phyloP scores from a whole-genome alignment of 2,329 filamentous ascomycete genomes.

The Talaromyces albobiverticillius region DNA sequence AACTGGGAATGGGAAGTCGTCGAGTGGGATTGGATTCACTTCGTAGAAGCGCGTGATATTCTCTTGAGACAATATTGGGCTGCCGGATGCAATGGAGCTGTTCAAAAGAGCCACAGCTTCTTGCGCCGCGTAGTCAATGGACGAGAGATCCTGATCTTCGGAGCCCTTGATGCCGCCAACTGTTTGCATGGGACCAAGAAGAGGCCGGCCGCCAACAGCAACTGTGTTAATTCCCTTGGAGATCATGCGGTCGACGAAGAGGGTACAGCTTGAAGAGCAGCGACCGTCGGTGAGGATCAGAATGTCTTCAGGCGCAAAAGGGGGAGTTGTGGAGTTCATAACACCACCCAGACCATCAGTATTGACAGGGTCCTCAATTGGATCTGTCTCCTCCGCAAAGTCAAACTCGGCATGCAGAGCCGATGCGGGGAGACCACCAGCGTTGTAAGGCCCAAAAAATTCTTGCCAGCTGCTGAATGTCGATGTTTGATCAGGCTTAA shows the following conservation, averaged over 20 bases:
- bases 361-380: conserved; percentile 20
- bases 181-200: conserved; percentile 53
- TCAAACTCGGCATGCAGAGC: conserved; percentile 26
- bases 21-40: conserved; percentile 6
- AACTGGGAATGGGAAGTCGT: not conserved
- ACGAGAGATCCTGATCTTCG: conserved; percentile 13
- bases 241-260: conserved; percentile 20
- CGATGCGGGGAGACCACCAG: conserved; percentile 20
- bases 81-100: not conserved
- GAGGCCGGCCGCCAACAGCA: conserved; percentile 56
- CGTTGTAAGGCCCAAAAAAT: conserved; percentile 39
- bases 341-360: conserved; percentile 23
- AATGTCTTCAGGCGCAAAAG: conserved; percentile 22
- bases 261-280: conserved; percentile 22
- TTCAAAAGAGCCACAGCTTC: not conserved
- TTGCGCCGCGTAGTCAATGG: conserved; percentile 20
- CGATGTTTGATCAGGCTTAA: conserved; percentile 25
- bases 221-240: conserved; percentile 50
- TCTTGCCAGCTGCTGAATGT: conserved; percentile 43
- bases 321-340: conserved; percentile 17
- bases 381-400: conserved; percentile 17
- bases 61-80: not conserved
- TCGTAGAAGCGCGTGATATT: conserved; percentile 5
- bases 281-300: conserved; percentile 9
- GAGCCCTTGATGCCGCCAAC: conserved; percentile 59